Base-by-base conservation (phyloP, 805 yeast species). In the Wilhelminamyces savonicus region DNA sequence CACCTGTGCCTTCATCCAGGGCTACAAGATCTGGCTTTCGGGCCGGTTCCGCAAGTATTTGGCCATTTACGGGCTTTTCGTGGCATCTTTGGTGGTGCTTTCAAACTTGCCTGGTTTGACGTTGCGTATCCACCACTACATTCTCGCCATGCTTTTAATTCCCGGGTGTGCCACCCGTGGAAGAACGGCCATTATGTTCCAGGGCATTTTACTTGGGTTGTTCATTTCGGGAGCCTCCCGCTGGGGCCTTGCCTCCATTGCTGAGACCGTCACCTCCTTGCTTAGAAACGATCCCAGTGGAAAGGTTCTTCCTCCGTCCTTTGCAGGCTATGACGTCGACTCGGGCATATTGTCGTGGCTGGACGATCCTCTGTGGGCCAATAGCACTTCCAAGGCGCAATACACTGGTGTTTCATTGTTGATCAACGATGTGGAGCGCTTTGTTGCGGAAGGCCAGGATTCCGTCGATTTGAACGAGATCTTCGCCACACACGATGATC, bases 221-320 rank as follows among this genome's bases (percentile, higher is more conserved):
- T 68, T 82, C 28, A 64, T 87, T 5, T 81, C 88, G 14, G 98
- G 98, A 0, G 76, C 85, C 2, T 75, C 94, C 0, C 64, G 94
- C 32, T 90, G 98, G 98, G 97, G 92, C 32, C 78, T 82, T 46
- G 97, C 94, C 2, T 78, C 95, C 10, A 76, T 90, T 33, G 76
- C 83, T 2, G 96, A 90, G 48, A 84, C 95, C 0, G 71, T 71
- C 16, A 57, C 66, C 4, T 69, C 83, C 3, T 52, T 88, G 25
- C 52, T 76, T 32, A 64, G 97, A 41, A 82, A 82, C 13, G 95
- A 83, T 43, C 88, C 94, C 0, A 70, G 74, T 26, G 76, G 76
- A 0, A 52, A 46, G 23, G 46, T 69, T 16, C 40, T 56, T 11
- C 82, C 85, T 5, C 86, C 86, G 0, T 31, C 30, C 3, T 59